Conservation (phyloP, 306 rosid species). For the Cucurbita pepo region DNA sequence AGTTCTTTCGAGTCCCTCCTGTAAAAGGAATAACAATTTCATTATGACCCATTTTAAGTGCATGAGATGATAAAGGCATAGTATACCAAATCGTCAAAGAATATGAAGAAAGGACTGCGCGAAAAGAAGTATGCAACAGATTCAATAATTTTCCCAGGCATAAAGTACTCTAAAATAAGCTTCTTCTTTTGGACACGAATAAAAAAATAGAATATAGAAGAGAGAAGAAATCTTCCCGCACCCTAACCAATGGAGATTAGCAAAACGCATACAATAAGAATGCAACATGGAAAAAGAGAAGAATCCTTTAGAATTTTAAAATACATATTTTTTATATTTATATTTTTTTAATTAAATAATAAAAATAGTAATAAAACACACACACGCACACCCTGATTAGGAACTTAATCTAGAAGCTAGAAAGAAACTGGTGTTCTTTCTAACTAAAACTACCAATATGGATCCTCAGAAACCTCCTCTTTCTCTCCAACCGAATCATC, state of each 20-base stretch:
- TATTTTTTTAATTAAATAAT: not conserved
- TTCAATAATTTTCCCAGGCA: not conserved
- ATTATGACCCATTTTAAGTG: not conserved
- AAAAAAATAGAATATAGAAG: not conserved
- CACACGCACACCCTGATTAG: not conserved
- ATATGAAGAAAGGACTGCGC: not conserved
- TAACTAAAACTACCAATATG: not conserved
- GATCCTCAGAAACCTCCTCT: not conserved
- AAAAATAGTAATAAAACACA: not conserved
- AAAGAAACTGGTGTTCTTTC: not conserved
- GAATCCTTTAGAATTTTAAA: not conserved
- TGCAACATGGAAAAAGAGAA: not conserved
- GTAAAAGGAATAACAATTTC: constrained; percentile 4
- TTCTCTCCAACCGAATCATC: not conserved
- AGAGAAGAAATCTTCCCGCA: not conserved
- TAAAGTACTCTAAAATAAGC: not conserved
- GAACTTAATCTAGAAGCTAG: not conserved
- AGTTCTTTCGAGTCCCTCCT: constrained; percentile 49
- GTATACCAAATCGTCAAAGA: not conserved
- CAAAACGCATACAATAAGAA: not conserved
- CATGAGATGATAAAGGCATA: not conserved
- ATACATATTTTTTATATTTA: not conserved
- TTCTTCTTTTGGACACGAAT: not conserved
- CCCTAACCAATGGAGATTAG: not conserved
- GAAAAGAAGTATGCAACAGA: not conserved